Evolutionary conservation across 2,329 filamentous ascomycete species (phyloP), one percentile per base, ranked within the genome.

Genomic region (Cordyceps sp.): DNA sequence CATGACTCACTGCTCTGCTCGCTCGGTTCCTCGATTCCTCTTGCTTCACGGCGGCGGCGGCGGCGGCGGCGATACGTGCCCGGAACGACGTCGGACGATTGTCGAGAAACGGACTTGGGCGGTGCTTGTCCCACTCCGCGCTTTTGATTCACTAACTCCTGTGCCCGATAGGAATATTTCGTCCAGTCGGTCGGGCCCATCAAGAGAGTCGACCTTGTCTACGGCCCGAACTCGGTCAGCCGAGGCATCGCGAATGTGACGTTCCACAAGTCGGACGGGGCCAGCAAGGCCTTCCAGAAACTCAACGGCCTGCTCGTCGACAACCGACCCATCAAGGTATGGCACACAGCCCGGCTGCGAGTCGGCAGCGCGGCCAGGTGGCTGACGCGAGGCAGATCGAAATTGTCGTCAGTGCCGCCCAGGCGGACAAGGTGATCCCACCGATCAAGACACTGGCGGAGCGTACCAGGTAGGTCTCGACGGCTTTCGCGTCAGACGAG

Each of bases 301-400:
- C 66, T 93, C 45, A 92, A 98, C 48, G 85, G 85, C 39, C 72
- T 94, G 37, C 73, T 90, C 33, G 85, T 98, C 37, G 90, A 98
- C 58, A 77, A 77, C 49, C 74, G 76, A 43, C 81, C 85, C 18
- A 88, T 98, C 64, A 93, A 88, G 75, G 84, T 86, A 32, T n/a
- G n/a, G n/a, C n/a, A n/a, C n/a, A n/a, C n/a, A n/a, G n/a, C n/a
- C n/a, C n/a, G n/a, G n/a, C n/a, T n/a, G n/a, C n/a, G n/a, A n/a
- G n/a, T n/a, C n/a, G n/a, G n/a, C n/a, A n/a, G n/a, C n/a, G n/a
- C n/a, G 10, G 7, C 13, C 10, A 7, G 10, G 19, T 6, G 16
- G 33, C 46, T 58, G 39, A 56, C 37, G 29, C 13, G 20, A 1
- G 30, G 33, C 33, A 92, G 78, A 85, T 98, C 47, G 88, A 96